A percentile compares a stretch with the other conserved stretches of the same genome.
Evolutionary conservation across 352 stramenopile species (phyloP).

Genomic region (Hyaloperonospora brassicae): DNA sequence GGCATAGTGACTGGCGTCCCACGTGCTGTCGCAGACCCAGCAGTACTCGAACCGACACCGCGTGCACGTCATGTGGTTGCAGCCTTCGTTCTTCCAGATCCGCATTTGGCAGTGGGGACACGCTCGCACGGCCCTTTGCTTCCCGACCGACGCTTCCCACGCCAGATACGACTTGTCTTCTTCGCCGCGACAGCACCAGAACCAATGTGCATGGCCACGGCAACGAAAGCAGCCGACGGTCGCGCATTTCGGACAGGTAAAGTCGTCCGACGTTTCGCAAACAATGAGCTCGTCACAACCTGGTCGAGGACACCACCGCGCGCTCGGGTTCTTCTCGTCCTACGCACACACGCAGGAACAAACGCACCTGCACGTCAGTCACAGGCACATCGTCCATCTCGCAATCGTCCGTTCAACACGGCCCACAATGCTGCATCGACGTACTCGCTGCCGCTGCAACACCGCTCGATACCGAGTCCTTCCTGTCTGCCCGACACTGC

Average conservation of each 20-base stretch:
- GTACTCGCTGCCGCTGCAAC: slow-evolving; percentile 49
- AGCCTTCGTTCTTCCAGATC: slow-evolving; percentile 73
- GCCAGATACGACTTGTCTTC: slow-evolving; percentile 46
- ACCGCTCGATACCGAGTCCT: slow-evolving; percentile 25
- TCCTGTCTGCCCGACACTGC: slow-evolving; percentile 23
- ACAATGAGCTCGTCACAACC: slow-evolving; percentile 62
- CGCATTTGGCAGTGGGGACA: slow-evolving; percentile 58
- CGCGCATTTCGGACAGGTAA: slow-evolving; percentile 54
- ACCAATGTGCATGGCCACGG: slow-evolving; percentile 41
- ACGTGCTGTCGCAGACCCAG: slow-evolving; percentile 54
- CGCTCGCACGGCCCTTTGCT: slow-evolving; percentile 37
- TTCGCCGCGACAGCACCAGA: slow-evolving; percentile 44
- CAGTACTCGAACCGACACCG: slow-evolving; percentile 58
- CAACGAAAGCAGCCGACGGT: slow-evolving; percentile 56
- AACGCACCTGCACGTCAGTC: neutral
- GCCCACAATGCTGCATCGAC: slow-evolving; percentile 5
- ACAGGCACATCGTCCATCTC: neutral
- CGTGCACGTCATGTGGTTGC: slow-evolving; percentile 70
- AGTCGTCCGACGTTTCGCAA: slow-evolving; percentile 37
- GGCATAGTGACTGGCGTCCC: slow-evolving; percentile 57
- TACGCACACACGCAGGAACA: slow-evolving; percentile 9
- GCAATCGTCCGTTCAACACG: neutral
- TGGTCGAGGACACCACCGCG: slow-evolving; percentile 51
- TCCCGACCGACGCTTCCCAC: slow-evolving; percentile 57
- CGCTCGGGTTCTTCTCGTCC: slow-evolving; percentile 70